These are phyloP conservation scores for Phyllostachys edulis DNA, from an alignment of 176 grass and related monocot genomes.

Conservation along the genomic window DNA sequence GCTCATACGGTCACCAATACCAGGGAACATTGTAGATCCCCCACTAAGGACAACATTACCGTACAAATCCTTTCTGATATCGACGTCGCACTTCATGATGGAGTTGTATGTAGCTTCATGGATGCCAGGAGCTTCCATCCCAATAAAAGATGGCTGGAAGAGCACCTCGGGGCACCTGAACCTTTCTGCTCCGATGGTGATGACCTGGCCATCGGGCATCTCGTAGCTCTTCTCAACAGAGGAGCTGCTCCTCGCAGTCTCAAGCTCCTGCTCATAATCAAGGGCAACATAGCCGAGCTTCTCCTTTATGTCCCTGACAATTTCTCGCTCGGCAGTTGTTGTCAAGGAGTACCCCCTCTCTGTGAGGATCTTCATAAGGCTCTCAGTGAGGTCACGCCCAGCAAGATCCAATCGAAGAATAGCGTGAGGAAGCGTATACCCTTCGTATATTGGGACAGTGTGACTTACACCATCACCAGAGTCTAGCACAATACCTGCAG, in stretches of 20 bases:
- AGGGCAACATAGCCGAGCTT: slow-evolving; percentile 82
- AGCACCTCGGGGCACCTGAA: slow-evolving; percentile 89
- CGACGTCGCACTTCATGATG: slow-evolving; percentile 92
- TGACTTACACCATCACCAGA: slow-evolving; percentile 89
- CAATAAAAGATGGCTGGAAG: slow-evolving; percentile 75
- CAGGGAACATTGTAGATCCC: slow-evolving; percentile 86
- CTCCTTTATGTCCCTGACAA: slow-evolving; percentile 91
- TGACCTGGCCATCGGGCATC: slow-evolving; percentile 81
- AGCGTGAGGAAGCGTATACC: slow-evolving; percentile 74
- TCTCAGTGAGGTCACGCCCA: slow-evolving; percentile 79
- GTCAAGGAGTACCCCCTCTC: slow-evolving; percentile 92
- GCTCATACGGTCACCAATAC: slow-evolving; percentile 83
- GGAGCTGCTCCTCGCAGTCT: slow-evolving; percentile 72
- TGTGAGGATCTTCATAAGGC: slow-evolving; percentile 84
- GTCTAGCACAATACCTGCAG: slow-evolving; percentile 70
- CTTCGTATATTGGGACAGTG: slow-evolving; percentile 89
- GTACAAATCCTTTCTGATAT: slow-evolving; percentile 86
- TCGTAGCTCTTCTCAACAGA: slow-evolving; percentile 80
- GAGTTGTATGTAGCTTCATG: slow-evolving; percentile 92
- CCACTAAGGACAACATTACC: slow-evolving; percentile 81
- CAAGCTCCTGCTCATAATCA: slow-evolving; percentile 76
- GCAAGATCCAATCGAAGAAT: slow-evolving; percentile 82
- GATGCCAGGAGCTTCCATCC: slow-evolving; percentile 74
- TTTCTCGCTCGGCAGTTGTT: slow-evolving; percentile 82
- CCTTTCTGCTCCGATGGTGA: slow-evolving; percentile 79